Percentiles rank a stretch among this genome's conserved stretches.
Evolutionary conservation across 2,329 filamentous ascomycete genomes (phyloP).

Genomic region (Calycina marina): DNA sequence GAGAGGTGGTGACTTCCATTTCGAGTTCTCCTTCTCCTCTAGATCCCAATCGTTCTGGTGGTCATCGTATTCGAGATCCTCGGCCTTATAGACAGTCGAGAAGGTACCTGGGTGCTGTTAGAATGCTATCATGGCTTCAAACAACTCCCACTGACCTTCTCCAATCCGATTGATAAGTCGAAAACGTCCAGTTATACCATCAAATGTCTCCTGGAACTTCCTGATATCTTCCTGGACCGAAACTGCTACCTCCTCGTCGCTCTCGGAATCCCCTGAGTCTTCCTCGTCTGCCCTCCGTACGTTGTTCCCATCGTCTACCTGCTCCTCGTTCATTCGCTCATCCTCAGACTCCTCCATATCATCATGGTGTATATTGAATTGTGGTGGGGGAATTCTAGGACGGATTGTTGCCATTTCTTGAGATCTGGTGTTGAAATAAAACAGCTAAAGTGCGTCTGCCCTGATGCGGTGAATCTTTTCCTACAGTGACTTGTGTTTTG

Average conservation of each 20-base stretch:
- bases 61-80: conserved; percentile 73
- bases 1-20: conserved; percentile 55
- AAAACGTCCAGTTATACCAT: conserved; percentile 70
- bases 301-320: conserved; percentile 11
- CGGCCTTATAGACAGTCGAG: conserved; percentile 96
- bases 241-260: conserved; percentile 47
- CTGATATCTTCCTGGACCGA: conserved; percentile 74
- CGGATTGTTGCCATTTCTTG: conserved; percentile 19
- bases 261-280: conserved; percentile 34
- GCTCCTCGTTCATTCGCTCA: not conserved
- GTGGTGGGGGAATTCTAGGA: conserved; percentile 19
- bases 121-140: not conserved
- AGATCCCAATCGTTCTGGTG: conserved; percentile 83
- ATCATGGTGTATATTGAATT: conserved; percentile 27
- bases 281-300: no score
- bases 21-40: conserved; percentile 45
- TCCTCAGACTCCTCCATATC: conserved; percentile 18
- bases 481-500: no score
- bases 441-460: no score
- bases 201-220: conserved; percentile 68
- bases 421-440: no score
- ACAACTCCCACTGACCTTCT: conserved; percentile 48
- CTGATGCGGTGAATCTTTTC: no score
- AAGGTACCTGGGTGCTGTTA: conserved; percentile 58
- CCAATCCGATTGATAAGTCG: conserved; percentile 92